Base-by-base conservation (phyloP, 164 flowering plant species). In the Taxillus chinensis region DNA sequence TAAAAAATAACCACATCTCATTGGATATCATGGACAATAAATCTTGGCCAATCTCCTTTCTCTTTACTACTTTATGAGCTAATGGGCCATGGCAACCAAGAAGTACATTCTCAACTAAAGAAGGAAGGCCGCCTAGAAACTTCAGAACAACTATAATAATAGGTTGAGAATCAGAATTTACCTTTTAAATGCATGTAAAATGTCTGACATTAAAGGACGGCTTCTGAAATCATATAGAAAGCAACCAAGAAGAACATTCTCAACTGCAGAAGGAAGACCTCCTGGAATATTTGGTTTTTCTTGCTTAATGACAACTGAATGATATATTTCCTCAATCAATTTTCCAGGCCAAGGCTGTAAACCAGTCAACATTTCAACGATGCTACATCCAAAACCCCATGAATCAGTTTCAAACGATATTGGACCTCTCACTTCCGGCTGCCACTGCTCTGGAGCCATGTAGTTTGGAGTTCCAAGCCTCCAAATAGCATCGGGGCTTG, bases 371-470 rank as follows among this genome's bases (percentile, higher is more conserved):
- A 92, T 89, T 77, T 92, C 98, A 39, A 89, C 72, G 60, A 89
- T 74, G 74, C 87, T 79, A 80, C 98, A 92, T 0, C 81, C 98
- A 77, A 87, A 92, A 46, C 96, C 98, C 98, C 98, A 92, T 9
- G 95, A 82, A 68, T 89, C 98, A 5, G 91, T 85, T 80, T 92
- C 96, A 70, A 78, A 79, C 37, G 95, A 81, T 69, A 92, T 62
- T 53, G 98, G 98, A 60, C 98, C 98, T 74, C 88, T 81, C 63
- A 82, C 69, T 63, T 77, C 91, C 51, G 98, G 96, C 69, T 86
- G 70, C 98, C 96, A 92, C 55, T 89, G 98, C 71, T 92, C 96
- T 48, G 98, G 98, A 68, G 98, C 91, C 96, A 92, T 89, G 71
- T 89, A 92, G 74, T 85, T 87, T 38, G 96, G 90, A 40, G 88